Evolutionary conservation across 148 eudicot genomes (phyloP).

Genomic region (Camellia lanceoleosa): DNA sequence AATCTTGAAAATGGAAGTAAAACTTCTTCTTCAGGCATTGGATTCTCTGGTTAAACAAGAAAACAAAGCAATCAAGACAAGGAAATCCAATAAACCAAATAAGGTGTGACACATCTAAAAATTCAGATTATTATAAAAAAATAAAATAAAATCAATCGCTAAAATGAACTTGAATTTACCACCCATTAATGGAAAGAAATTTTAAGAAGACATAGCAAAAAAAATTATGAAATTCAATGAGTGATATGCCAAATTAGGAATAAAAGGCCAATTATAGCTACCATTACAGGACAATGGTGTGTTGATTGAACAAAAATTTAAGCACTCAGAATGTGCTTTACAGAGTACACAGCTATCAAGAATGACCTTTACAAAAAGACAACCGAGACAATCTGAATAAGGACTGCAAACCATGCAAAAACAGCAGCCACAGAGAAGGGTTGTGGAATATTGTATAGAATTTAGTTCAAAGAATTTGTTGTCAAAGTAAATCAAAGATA

Average conservation of each 20-base stretch:
- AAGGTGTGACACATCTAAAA: background rate
- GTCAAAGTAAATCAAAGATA: background rate
- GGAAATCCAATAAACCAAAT: background rate
- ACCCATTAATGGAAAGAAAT: background rate
- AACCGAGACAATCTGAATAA: background rate
- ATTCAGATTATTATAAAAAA: background rate
- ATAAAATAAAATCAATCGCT: background rate
- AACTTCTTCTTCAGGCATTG: conserved; percentile 95
- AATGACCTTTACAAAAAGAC: background rate
- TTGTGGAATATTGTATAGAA: background rate
- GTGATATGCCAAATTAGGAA: background rate
- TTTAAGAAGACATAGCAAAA: background rate
- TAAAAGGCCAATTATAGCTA: background rate
- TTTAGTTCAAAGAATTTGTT: background rate
- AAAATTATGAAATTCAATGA: background rate
- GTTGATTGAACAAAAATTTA: background rate
- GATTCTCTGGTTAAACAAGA: conserved; percentile 61
- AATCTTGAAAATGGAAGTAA: conserved; percentile 89
- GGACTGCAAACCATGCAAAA: background rate
- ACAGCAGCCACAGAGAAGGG: background rate
- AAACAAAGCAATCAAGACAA: conserved; percentile 17
- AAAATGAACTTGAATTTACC: background rate
- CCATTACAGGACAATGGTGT: background rate
- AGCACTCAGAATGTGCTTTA: background rate
- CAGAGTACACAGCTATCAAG: background rate